Evolutionary conservation across 129 eudicot genomes (phyloP).

Genomic region (carrot (Daucus carota)): DNA sequence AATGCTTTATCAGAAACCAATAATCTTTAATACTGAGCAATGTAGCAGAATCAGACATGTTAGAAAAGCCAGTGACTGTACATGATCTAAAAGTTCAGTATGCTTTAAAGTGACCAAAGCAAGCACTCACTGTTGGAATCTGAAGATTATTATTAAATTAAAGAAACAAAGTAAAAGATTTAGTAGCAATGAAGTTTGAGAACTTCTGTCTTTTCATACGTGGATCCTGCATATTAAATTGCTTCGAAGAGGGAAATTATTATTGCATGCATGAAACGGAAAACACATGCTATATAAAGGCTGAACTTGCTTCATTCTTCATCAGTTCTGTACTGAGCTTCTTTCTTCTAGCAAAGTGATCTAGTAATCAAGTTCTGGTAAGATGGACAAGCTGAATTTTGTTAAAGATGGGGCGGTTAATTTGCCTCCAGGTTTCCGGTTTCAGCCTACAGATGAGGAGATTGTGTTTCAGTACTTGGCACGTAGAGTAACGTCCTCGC

Average conservation of each 20-base stretch:
- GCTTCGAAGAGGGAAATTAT: background rate
- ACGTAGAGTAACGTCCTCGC: slow-evolving; percentile 54
- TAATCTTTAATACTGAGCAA: background rate
- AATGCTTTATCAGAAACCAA: slow-evolving; percentile 7
- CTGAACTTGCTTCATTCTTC: background rate
- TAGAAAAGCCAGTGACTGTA: slow-evolving; percentile 25
- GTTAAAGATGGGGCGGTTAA: slow-evolving; percentile 55
- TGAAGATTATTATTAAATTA: background rate
- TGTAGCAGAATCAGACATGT: slow-evolving; percentile 9
- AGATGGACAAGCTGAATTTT: slow-evolving; percentile 50
- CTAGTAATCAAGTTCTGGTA: background rate
- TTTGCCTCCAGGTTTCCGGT: slow-evolving; percentile 85
- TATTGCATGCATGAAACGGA: background rate
- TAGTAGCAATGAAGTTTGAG: background rate
- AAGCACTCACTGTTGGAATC: background rate
- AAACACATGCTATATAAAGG: background rate
- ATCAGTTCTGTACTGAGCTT: background rate
- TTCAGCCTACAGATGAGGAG: slow-evolving; percentile 91
- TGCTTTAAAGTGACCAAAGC: slow-evolving; percentile 17
- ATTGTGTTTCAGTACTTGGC: slow-evolving; percentile 75
- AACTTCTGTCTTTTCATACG: background rate
- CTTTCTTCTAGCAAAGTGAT: background rate
- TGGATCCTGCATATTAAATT: background rate
- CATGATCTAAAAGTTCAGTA: slow-evolving; percentile 22
- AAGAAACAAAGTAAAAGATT: background rate